phyloP scores from a whole-genome alignment of 148 eudicot species.

The Simmondsia chinensis region DNA sequence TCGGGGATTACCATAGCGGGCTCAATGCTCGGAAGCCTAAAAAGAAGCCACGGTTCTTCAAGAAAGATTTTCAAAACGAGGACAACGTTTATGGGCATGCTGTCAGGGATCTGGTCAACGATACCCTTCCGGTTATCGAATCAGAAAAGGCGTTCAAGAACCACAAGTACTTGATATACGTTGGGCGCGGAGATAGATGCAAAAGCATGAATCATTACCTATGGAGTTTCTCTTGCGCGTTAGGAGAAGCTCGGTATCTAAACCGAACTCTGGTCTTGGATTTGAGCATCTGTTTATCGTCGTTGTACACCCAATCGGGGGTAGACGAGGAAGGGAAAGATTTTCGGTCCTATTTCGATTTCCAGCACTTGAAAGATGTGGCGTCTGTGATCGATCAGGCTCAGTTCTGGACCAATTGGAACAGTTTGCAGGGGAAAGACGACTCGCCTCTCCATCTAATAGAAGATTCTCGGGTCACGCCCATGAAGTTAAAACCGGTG shows the following conservation, averaged over 20 bases:
- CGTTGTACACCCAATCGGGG: conserved; percentile 52
- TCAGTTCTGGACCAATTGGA: conserved; percentile 83
- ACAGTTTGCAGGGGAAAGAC: conserved; percentile 60
- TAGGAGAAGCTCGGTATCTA: conserved; percentile 95
- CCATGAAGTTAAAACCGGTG: conserved; percentile 55
- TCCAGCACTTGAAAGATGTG: conserved; percentile 83
- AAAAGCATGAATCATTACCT: conserved; percentile 90
- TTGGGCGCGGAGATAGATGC: conserved; percentile 84
- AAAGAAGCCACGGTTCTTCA: conserved; percentile 45
- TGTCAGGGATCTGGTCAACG: conserved; percentile 73
- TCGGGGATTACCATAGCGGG: conserved; percentile 87
- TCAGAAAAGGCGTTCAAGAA: conserved; percentile 54
- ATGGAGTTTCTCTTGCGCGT: conserved; percentile 91
- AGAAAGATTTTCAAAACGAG: conserved; percentile 26
- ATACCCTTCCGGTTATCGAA: conserved; percentile 75
- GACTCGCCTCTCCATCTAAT: conserved; percentile 43
- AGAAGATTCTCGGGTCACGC: conserved; percentile 69
- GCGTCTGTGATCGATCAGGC: conserved; percentile 72
- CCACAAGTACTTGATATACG: conserved; percentile 68
- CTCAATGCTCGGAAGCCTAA: conserved; percentile 78
- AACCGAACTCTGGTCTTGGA: conserved; percentile 89
- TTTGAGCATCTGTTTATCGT: conserved; percentile 62
- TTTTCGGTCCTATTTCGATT: conserved; percentile 88
- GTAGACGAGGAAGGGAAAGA: conserved; percentile 86
- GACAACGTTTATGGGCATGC: conserved; percentile 29